These are phyloP conservation scores for Circinella minor DNA, from an alignment of 371 early-diverging fungal genomes.

Conservation along the genomic window DNA sequence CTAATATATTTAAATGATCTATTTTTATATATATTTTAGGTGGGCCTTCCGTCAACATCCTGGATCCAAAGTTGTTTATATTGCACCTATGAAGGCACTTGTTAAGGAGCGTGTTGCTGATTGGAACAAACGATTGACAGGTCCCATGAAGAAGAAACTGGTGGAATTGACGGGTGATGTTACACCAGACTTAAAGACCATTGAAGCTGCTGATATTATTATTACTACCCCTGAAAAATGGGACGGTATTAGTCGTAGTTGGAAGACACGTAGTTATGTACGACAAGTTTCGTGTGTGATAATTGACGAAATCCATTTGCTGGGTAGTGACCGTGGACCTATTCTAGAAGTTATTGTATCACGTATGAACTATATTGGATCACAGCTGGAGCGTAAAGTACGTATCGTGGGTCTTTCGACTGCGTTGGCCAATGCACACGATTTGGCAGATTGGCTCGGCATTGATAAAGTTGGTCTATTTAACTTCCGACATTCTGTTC, in stretches of 20 bases:
- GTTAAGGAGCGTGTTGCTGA: slow-evolving; percentile 96
- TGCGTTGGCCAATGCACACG: slow-evolving; percentile 96
- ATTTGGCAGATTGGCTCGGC: slow-evolving; percentile 97
- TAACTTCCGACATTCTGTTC: slow-evolving; percentile 95
- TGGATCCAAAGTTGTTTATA: slow-evolving; percentile 92
- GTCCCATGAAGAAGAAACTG: slow-evolving; percentile 77
- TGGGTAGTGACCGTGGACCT: slow-evolving; percentile 97
- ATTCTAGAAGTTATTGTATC: slow-evolving; percentile 98
- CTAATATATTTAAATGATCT: no score
- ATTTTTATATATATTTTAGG: slow-evolving; percentile 26
- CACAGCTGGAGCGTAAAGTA: slow-evolving; percentile 70
- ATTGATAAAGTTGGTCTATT: slow-evolving; percentile 83
- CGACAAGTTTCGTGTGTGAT: slow-evolving; percentile 87
- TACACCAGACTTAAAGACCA: slow-evolving; percentile 86
- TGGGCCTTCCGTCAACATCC: slow-evolving; percentile 85
- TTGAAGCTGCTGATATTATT: slow-evolving; percentile 92
- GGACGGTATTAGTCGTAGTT: slow-evolving; percentile 95
- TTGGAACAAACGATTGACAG: slow-evolving; percentile 82
- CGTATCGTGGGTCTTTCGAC: slow-evolving; percentile 98
- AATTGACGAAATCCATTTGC: slow-evolving; percentile 99
- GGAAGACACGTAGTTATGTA: slow-evolving; percentile 89
- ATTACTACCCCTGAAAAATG: slow-evolving; percentile 99
- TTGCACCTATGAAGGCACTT: slow-evolving; percentile 99
- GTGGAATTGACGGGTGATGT: slow-evolving; percentile 99
- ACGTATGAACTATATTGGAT: slow-evolving; percentile 93